A percentile compares a stretch with the other conserved stretches of the same genome.
phyloP scores from a whole-genome alignment of 2,329 filamentous ascomycete genomes.

The Dactylonectria macrodidyma region DNA sequence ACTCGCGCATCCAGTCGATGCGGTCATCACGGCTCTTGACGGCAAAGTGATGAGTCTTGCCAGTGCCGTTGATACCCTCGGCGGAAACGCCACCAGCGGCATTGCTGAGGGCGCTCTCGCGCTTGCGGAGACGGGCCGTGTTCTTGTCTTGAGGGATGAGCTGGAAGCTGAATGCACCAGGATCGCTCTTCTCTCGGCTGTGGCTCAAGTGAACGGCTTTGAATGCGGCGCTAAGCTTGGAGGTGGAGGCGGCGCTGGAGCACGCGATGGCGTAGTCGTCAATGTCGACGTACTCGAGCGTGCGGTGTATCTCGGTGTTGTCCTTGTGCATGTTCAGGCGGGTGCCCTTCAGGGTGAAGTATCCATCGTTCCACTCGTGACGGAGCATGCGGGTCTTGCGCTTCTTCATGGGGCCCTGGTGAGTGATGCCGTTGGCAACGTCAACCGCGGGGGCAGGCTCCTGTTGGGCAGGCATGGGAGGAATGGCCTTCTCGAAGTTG shows the following conservation, averaged over 20 bases:
- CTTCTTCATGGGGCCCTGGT: slow-evolving; percentile 94
- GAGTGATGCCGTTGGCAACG: slow-evolving; percentile 70
- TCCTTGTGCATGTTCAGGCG: slow-evolving; percentile 84
- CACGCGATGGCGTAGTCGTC: slow-evolving; percentile 92
- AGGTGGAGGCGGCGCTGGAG: slow-evolving; percentile 80
- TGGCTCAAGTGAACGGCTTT: slow-evolving; percentile 80
- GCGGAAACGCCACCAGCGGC: slow-evolving; percentile 46
- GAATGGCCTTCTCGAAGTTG: slow-evolving; percentile 62
- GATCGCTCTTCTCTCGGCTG: slow-evolving; percentile 66
- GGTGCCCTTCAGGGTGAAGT: slow-evolving; percentile 87
- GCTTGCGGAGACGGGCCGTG: slow-evolving; percentile 67
- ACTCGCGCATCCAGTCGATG: slow-evolving; percentile 97
- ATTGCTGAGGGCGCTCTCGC: slow-evolving; percentile 63
- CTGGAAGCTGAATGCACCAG: slow-evolving; percentile 86
- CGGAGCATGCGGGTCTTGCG: slow-evolving; percentile 90
- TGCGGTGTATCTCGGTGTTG: slow-evolving; percentile 63
- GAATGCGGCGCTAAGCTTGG: slow-evolving; percentile 90
- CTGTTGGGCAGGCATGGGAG: slow-evolving; percentile 52
- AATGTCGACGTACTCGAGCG: slow-evolving; percentile 86
- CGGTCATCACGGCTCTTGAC: slow-evolving; percentile 85
- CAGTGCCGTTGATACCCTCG: slow-evolving; percentile 71
- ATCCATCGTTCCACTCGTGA: slow-evolving; percentile 94
- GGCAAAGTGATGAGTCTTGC: slow-evolving; percentile 94
- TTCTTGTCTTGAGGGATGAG: slow-evolving; percentile 80
- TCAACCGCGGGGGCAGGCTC: slow-evolving; percentile 48